Evolutionary conservation across 495 filamentous ascomycete genomes (phyloP), one percentile per base, ranked within the genome.

Genomic region (Penicillium taxi): DNA sequence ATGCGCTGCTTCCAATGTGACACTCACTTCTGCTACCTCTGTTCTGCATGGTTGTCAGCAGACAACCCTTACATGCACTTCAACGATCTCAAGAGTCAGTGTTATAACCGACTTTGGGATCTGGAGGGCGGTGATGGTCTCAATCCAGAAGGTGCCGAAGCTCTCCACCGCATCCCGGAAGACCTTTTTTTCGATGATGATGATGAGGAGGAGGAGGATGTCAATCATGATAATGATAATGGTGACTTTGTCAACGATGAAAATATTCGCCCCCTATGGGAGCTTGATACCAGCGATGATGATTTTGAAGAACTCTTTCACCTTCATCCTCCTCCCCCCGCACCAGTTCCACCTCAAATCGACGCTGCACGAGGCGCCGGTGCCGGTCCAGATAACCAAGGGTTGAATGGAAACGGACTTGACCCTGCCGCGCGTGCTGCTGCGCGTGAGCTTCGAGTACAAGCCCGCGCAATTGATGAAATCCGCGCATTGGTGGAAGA

Each of bases 1-100:
- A 98, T 98, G 91, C 81, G 78, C 11, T 98, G 91, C 56, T 86
- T 82, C 58, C 79, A 82, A 37, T 98, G 91, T 64, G 67, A 77
- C 27, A 80, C 86, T 1, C 91, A 96, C 57, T 98, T 96, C 52
- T 98, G 91, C 60, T 98, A 96, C 51, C 79, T 98, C 5, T 98
- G 91, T 56, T 82, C 82, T 0, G 70, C 77, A 9, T 98, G 87
- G 82, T 70, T 98, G n/a, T 64, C 76, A 13, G 73, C 80, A 2
- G 65, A 57, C 12, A 89, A 96, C 43, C 90, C 91, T 7, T 98
- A 96, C 45, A 57, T 66, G 30, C 91, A 98, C 55, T 98, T 86
- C 65, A 96, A 94, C 50, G 74, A 76, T 2, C 47, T 52, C 25
- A 64, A 71, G 0, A 82, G 66, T 17, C 45, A 50, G 5, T 96